These are phyloP conservation scores for Fraxinus sp. DNA, from an alignment of 305 asterid species.

Conservation along the genomic window DNA sequence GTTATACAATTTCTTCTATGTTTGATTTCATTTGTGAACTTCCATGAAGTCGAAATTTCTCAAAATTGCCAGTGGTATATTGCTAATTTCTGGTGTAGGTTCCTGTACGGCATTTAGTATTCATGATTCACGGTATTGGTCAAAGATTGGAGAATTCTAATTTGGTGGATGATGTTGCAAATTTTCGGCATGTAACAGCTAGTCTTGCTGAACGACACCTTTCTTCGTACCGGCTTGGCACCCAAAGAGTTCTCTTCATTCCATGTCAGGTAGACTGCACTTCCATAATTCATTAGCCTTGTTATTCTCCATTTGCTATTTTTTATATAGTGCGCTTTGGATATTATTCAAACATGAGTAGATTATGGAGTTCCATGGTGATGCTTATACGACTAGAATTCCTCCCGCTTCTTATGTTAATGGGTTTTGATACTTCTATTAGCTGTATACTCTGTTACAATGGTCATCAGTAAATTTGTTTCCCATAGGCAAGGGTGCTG, in stretches of 20 bases:
- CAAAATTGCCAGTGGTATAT: conserved; percentile 6
- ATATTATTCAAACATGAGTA: not conserved
- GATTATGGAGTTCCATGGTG: not conserved
- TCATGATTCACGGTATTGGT: conserved; percentile 98
- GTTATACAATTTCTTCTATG: not conserved
- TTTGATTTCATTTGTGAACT: conserved; percentile 17
- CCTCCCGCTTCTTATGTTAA: not conserved
- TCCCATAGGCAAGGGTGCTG: not conserved
- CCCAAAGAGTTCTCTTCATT: conserved; percentile 86
- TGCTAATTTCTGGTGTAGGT: conserved; percentile 51
- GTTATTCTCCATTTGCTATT: not conserved
- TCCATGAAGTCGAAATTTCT: not conserved
- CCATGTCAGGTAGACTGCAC: conserved; percentile 78
- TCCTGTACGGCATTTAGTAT: conserved; percentile 89
- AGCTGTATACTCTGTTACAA: not conserved
- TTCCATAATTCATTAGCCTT: conserved; percentile 1
- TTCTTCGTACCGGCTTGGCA: conserved; percentile 78
- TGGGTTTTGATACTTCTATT: conserved; percentile 7
- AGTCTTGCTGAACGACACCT: conserved; percentile 80
- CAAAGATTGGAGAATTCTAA: conserved; percentile 95
- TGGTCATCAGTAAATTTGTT: not conserved
- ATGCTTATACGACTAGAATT: conserved; percentile 3
- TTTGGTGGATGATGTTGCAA: conserved; percentile 93
- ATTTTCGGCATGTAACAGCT: conserved; percentile 72
- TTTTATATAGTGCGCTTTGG: not conserved